These are phyloP conservation scores for Mucor racemosus DNA, from an alignment of 371 early-diverging fungal genomes.

Conservation along the genomic window DNA sequence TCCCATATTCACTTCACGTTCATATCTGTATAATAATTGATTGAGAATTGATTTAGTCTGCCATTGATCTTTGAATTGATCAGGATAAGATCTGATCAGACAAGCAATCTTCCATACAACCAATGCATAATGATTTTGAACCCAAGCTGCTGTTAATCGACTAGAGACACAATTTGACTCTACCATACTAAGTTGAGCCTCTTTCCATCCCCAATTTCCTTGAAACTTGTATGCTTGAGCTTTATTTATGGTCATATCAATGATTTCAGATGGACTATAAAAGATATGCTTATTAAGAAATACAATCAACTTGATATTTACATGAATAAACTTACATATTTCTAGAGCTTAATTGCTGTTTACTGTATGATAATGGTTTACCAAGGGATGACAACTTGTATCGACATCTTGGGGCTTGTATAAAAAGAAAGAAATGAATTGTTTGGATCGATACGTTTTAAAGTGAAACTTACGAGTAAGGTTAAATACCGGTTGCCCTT, in stretches of 20 bases:
- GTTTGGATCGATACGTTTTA: no score
- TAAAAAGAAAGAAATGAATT: background rate
- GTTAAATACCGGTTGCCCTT: slow-evolving; percentile 33
- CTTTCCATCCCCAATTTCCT: slow-evolving; percentile 48
- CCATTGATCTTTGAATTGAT: slow-evolving; percentile 48
- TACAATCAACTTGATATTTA: background rate
- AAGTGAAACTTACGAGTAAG: slow-evolving; percentile 28
- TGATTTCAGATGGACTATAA: slow-evolving; percentile 6
- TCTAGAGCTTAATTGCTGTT: slow-evolving; percentile 20
- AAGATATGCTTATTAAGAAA: background rate
- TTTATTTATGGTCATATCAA: slow-evolving; percentile 37
- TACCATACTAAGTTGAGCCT: slow-evolving; percentile 48
- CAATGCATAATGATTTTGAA: slow-evolving; percentile 71
- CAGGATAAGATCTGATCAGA: slow-evolving; percentile 63
- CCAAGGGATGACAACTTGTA: slow-evolving; percentile 25
- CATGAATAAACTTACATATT: slow-evolving; percentile 23
- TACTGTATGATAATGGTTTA: slow-evolving; percentile 19
- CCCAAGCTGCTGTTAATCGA: slow-evolving; percentile 60
- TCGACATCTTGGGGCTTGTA: slow-evolving; percentile 6
- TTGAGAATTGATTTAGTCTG: slow-evolving; percentile 50
- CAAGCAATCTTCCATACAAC: slow-evolving; percentile 80
- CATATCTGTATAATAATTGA: slow-evolving; percentile 72
- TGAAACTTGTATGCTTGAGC: slow-evolving; percentile 40
- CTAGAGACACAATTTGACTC: slow-evolving; percentile 45
- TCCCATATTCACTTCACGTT: slow-evolving; percentile 70